A percentile compares a stretch with the other conserved stretches of the same genome.
Evolutionary conservation across 768 basidiomycete genomes (phyloP).

Genomic region (Rhodosporidiobolus odoratus): DNA sequence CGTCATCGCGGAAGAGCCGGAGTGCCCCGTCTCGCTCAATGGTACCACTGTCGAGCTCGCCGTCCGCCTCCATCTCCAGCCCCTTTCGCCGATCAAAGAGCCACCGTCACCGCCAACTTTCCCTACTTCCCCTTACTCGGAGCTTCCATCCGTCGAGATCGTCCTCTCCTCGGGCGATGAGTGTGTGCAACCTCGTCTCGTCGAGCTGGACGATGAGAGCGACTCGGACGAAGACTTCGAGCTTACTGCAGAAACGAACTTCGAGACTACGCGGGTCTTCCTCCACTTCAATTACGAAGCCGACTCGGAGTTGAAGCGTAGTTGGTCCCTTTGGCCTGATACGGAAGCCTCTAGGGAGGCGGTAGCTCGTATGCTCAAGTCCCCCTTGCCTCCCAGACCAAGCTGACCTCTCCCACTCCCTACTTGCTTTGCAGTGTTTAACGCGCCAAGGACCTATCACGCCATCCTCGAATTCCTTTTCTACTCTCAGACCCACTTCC

Average conservation of each 20-base stretch:
- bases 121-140: background rate
- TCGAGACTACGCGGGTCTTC: background rate
- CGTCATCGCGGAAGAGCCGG: background rate
- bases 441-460: conserved; percentile 15
- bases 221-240: conserved; percentile 7
- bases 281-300: conserved; percentile 20
- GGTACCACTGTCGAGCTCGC: background rate
- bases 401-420: no score
- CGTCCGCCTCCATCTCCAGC: background rate
- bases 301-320: conserved; percentile 19
- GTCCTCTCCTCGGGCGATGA: background rate
- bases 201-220: conserved; percentile 3
- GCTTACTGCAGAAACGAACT: conserved; percentile 11
- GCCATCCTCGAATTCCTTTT: conserved; percentile 33
- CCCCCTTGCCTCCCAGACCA: no score
- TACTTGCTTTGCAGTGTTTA: conserved; percentile 7
- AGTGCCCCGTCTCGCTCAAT: background rate
- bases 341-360: conserved; percentile 30
- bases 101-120: conserved; percentile 1
- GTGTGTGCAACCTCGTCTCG: background rate
- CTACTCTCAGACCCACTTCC: conserved; percentile 28
- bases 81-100: conserved; percentile 3
- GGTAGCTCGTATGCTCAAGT: conserved; percentile 2
- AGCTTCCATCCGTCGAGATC: background rate
- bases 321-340: conserved; percentile 24